phyloP scores from a whole-genome alignment of 1,284 basidiomycete genomes.

The Ceraceosorus bombacis region DNA sequence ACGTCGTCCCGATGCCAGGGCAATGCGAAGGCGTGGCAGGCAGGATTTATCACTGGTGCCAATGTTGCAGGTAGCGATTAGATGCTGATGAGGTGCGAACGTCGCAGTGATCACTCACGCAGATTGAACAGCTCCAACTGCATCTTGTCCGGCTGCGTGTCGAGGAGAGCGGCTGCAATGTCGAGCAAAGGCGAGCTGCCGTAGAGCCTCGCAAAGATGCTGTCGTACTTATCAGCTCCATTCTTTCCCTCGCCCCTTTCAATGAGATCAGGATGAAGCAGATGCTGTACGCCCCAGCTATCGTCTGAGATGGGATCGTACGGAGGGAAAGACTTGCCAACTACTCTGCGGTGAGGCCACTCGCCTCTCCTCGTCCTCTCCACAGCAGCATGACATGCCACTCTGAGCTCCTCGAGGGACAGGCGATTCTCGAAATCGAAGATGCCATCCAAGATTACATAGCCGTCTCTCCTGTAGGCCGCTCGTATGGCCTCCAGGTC shows the following conservation, averaged over 20 bases:
- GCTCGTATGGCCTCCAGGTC: slow-evolving; percentile 19
- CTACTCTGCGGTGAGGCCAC: slow-evolving; percentile 63
- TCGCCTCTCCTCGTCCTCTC: slow-evolving; percentile 58
- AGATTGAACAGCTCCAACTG: slow-evolving; percentile 67
- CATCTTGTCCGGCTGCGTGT: slow-evolving; percentile 13
- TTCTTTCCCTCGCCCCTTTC: background rate
- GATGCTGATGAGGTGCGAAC: background rate
- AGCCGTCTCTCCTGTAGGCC: slow-evolving; percentile 62
- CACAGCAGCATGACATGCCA: slow-evolving; percentile 57
- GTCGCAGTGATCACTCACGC: slow-evolving; percentile 13
- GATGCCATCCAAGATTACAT: slow-evolving; percentile 62
- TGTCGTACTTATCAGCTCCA: slow-evolving; percentile 50
- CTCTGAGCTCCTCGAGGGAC: slow-evolving; percentile 51
- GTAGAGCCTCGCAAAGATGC: slow-evolving; percentile 43
- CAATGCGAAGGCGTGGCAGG: slow-evolving; percentile 62
- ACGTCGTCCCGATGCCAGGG: slow-evolving; percentile 79
- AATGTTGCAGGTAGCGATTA: background rate
- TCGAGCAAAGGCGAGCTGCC: slow-evolving; percentile 22
- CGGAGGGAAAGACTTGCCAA: slow-evolving; percentile 75
- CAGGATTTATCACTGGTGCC: slow-evolving; percentile 59
- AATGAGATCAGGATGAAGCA: slow-evolving; percentile 55
- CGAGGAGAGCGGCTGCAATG: slow-evolving; percentile 23
- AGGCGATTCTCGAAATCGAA: slow-evolving; percentile 50
- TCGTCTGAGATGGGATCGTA: slow-evolving; percentile 58
- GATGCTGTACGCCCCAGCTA: slow-evolving; percentile 59